A percentile compares a stretch with the other conserved stretches of the same genome.
phyloP scores from a whole-genome alignment of 257 asterid genomes.

The Fraxinus anomala region DNA sequence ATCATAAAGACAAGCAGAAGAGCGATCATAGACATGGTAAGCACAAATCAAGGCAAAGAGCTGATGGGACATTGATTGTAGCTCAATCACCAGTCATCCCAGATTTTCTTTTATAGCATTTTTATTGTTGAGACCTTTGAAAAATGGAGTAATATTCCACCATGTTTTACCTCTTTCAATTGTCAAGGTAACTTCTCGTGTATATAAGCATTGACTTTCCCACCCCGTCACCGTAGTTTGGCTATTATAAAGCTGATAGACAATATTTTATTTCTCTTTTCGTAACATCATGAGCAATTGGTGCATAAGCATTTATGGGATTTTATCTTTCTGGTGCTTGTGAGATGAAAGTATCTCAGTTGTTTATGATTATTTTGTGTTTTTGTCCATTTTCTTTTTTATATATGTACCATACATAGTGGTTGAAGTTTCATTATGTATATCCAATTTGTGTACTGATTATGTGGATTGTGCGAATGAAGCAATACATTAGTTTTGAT shows the following conservation, averaged over 20 bases:
- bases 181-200: constrained; percentile 34
- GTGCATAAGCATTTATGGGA: constrained; percentile 1
- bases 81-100: constrained; percentile 74
- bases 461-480: neutral
- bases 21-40: constrained; percentile 47
- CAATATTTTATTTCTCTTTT: constrained; percentile 22
- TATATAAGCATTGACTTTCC: constrained; percentile 21
- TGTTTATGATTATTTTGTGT: neutral
- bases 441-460: neutral
- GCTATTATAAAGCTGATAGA: constrained; percentile 20
- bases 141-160: constrained; percentile 9
- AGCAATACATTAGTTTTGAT: neutral
- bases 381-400: neutral
- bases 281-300: neutral
- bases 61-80: constrained; percentile 45
- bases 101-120: constrained; percentile 81
- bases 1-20: constrained; percentile 53
- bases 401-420: neutral
- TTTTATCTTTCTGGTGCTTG: constrained; percentile 22
- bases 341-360: constrained; percentile 7
- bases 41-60: constrained; percentile 65
- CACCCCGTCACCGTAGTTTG: constrained; percentile 18
- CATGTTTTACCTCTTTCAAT: neutral
- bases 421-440: neutral
- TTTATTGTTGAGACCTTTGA: constrained; percentile 1